Evolutionary conservation across 768 basidiomycete species (phyloP), one percentile per base, ranked within the genome.

Genomic region (Daedalea quercina): DNA sequence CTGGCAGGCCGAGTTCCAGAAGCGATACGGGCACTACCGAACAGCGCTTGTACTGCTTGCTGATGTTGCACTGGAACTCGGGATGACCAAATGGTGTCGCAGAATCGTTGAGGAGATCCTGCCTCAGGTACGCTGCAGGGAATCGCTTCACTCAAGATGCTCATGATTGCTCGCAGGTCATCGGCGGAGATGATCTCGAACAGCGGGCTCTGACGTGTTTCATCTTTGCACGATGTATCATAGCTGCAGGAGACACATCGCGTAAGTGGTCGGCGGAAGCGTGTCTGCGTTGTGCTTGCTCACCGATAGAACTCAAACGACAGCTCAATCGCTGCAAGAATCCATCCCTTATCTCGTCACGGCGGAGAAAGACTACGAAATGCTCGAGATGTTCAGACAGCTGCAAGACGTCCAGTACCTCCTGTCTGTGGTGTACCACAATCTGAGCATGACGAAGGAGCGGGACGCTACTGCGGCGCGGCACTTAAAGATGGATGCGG

Each of bases 1-100:
- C 34, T 92, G 90, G 87, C 76, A 86, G 54, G 80, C 90, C 0
- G 89, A 93, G 65, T 89, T 88, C 63, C 78, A 88, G 50, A 79
- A 81, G 50, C 79, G 84, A 51, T 78, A 82, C 60, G 74, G 76
- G 15, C 65, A 82, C 22, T 88, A 92, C 61, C 76, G 90, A 52
- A 79, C 81, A 3, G 84, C 80, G 0, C 75, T 87, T 28, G 75
- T 87, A 54, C 64, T 91, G 28, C 76, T 93, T 19, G 90, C 91
- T 1, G 91, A 94, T 60, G 69, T 89, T 55, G 81, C 82, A 8
- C 68, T 92, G 19, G 87, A 91, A 60, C 85, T 87, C 62, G 85
- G 83, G 15, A 81, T 91, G 78, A 77, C 84, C 13, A 78, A 79
- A 60, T 76, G 80, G 54, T 83, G 81, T 52, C 73, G 70, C 57